Percentiles rank a stretch among this genome's conserved stretches.
These are phyloP conservation scores for Ajuga reptans DNA, from an alignment of 305 asterid species.

Conservation along the genomic window DNA sequence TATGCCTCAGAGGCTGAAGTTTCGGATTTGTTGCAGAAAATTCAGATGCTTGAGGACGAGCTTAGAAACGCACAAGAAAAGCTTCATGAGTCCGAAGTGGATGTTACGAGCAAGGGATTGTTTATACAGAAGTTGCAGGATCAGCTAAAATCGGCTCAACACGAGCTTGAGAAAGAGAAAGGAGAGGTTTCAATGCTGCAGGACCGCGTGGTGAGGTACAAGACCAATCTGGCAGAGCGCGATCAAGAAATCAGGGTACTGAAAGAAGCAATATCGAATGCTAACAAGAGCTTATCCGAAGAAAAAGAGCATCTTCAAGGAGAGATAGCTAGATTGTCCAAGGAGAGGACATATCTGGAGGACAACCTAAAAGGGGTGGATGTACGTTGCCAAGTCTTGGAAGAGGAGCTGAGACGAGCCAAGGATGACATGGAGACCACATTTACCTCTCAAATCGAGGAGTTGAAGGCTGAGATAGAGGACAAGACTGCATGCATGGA, in stretches of 20 bases:
- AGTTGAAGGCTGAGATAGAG: conserved; percentile 33
- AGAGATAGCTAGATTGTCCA: conserved; percentile 38
- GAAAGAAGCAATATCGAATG: conserved; percentile 57
- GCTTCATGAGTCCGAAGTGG: conserved; percentile 49
- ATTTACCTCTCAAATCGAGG: conserved; percentile 31
- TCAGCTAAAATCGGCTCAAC: conserved; percentile 41
- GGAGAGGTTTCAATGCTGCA: conserved; percentile 58
- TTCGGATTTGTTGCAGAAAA: conserved; percentile 25
- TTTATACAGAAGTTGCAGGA: conserved; percentile 32
- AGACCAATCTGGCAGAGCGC: conserved; percentile 58
- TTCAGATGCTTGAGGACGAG: conserved; percentile 44
- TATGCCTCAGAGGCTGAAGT: conserved; percentile 25
- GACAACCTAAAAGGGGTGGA: conserved; percentile 47
- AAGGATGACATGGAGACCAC: conserved; percentile 35
- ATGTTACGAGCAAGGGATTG: conserved; percentile 35
- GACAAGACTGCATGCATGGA: conserved; percentile 33
- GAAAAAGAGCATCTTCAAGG: conserved; percentile 50
- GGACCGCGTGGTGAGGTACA: conserved; percentile 63
- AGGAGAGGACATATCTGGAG: conserved; percentile 50
- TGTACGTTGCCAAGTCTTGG: conserved; percentile 45
- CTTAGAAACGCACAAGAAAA: conserved; percentile 36
- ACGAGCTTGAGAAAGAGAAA: conserved; percentile 56
- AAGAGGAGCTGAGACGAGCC: conserved; percentile 52
- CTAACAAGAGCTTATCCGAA: conserved; percentile 64
- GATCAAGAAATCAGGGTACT: conserved; percentile 73